A percentile compares a stretch with the other conserved stretches of the same genome.
phyloP scores from a whole-genome alignment of 139 green algal genomes.

The Volvox reticuliferus region DNA sequence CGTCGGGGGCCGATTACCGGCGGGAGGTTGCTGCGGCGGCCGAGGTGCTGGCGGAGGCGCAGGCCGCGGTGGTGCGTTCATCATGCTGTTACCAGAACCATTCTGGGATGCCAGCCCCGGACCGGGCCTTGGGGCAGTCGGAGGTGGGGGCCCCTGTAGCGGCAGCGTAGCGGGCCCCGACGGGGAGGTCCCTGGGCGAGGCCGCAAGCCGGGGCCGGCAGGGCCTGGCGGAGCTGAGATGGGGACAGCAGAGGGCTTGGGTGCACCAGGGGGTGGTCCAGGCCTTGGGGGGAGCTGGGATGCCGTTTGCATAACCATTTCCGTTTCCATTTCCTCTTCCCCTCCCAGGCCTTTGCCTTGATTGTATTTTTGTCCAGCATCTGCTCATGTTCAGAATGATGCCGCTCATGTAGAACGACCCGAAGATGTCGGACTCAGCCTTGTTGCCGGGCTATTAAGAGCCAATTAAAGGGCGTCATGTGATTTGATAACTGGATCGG shows the following conservation, averaged over 20 bases:
- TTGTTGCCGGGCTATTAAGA: too few relatives aligned
- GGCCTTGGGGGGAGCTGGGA: background rate
- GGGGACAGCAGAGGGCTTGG: background rate
- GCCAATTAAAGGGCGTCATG: too few relatives aligned
- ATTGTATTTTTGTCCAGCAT: too few relatives aligned
- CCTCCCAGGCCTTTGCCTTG: background rate
- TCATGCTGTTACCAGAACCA: background rate
- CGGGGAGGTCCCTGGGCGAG: background rate
- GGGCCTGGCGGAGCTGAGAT: background rate
- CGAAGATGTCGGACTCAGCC: too few relatives aligned
- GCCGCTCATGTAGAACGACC: too few relatives aligned
- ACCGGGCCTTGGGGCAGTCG: background rate
- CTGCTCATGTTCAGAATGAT: too few relatives aligned
- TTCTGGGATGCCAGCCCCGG: background rate
- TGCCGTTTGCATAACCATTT: background rate
- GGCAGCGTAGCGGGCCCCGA: background rate
- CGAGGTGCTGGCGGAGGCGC: background rate
- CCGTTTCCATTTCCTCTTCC: conserved; percentile 3
- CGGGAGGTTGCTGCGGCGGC: background rate
- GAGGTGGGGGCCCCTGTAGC: background rate
- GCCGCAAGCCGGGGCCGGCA: background rate
- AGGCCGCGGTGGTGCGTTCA: background rate
- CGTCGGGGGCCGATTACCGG: too few relatives aligned
- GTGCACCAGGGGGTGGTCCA: background rate
- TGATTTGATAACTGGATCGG: too few relatives aligned